Percentiles rank a stretch among this genome's conserved stretches.
Evolutionary conservation across 2,329 filamentous ascomycete genomes (phyloP).

Genomic region (Fusarium chuoi): DNA sequence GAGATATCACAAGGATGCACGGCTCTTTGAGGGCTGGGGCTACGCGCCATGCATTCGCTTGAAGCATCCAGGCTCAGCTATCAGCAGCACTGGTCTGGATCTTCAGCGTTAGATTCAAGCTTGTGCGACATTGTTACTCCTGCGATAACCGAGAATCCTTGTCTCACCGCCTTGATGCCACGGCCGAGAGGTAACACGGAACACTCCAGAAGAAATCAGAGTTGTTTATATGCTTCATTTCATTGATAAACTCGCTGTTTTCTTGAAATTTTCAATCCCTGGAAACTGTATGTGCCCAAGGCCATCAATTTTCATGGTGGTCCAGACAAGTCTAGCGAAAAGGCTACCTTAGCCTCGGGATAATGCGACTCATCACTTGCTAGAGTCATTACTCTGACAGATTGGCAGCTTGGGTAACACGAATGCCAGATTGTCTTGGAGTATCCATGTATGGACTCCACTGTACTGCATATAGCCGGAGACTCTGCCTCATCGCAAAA

Average conservation of each 20-base stretch:
- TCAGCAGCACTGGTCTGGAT: not conserved
- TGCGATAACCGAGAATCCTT: not conserved
- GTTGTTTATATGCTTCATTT: not conserved
- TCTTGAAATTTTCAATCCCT: too few species aligned
- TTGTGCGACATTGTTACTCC: not conserved
- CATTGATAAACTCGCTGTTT: not conserved
- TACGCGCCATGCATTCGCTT: not conserved
- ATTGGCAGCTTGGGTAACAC: not conserved
- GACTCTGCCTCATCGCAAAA: not conserved
- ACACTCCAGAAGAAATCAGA: not conserved
- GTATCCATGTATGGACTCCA: not conserved
- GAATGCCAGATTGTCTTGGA: not conserved
- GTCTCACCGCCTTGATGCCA: not conserved
- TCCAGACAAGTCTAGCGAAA: not conserved
- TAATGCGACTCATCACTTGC: not conserved
- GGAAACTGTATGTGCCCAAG: not conserved
- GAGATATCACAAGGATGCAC: not conserved
- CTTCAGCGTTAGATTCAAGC: not conserved
- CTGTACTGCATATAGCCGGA: not conserved
- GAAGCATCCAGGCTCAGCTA: too few species aligned
- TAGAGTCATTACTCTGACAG: too few species aligned
- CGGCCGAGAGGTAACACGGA: not conserved
- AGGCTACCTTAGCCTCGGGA: rapidly evolving
- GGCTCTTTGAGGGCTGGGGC: not conserved
- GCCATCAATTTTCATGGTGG: not conserved